Evolutionary conservation across 495 filamentous ascomycete genomes (phyloP), one percentile per base, ranked within the genome.

Genomic region (Xylaria longipes): DNA sequence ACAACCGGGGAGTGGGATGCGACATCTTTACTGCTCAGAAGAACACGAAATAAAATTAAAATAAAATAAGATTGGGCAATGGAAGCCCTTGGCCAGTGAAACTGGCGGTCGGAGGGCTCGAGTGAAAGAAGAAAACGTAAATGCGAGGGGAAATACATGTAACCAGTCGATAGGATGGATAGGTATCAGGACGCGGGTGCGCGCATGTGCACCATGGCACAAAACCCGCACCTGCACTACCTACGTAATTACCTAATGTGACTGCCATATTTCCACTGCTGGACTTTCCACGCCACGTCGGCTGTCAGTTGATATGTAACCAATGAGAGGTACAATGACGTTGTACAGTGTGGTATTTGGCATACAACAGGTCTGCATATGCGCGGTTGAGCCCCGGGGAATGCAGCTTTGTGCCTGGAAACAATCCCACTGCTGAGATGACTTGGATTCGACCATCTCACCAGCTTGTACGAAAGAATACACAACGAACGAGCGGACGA

Each of bases 101-200:
- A 52, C 22, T 5, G 48, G 9, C 27, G 27, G 27, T 1, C 14
- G 14, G 52, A 56, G 5, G 52, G 1, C 14, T 31, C 4, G 14
- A 56, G 52, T 17, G 52, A 56, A 56, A 31, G 52, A 60, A 60
- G 57, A 60, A 60, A 60, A 7, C 57, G 5, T 37, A 33, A 37
- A 35, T 31, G 29, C 7, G 27, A 58, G 31, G 31, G 14, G 6
- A 25, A 54, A 2, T 29, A 12, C 25, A 14, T 29, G 50, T 6
- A 54, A 14, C 22, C 22, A 29, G 50, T 54, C 8, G 22, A 54
- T 29, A 29, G 50, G 25, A 33, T 56, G 52, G 25, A 3, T 3
- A 27, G n/a, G 9, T 33, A 31, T 56, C 52, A 31, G 27, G 25
- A 56, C 6, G 12, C 52, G 25, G 57, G 12, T 37, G 20, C 57